These are phyloP conservation scores for Letharia columbiana DNA, from an alignment of 495 filamentous ascomycete genomes.

Conservation along the genomic window DNA sequence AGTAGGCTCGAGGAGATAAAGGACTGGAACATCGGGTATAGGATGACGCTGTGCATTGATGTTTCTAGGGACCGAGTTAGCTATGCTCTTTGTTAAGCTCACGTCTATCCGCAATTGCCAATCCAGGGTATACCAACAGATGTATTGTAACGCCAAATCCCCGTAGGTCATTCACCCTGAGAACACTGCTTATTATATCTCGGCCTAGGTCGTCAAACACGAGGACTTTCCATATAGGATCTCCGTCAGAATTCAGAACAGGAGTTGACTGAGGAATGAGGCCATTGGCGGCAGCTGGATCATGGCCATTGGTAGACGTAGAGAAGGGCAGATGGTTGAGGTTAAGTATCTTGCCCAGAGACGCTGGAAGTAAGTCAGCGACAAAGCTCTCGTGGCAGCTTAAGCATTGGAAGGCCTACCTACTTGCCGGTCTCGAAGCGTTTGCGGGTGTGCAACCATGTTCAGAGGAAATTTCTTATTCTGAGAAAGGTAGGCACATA, in stretches of 20 bases:
- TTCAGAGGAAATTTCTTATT: slow-evolving; percentile 22
- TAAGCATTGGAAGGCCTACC: slow-evolving; percentile 48
- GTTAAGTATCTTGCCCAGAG: slow-evolving; percentile 92
- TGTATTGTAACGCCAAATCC: slow-evolving; percentile 96
- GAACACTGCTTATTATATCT: slow-evolving; percentile 83
- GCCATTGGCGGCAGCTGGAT: slow-evolving; percentile 44
- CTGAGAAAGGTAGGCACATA: slow-evolving; percentile 11
- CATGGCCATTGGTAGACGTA: slow-evolving; percentile 47
- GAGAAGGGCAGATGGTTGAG: slow-evolving; percentile 66
- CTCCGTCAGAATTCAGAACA: slow-evolving; percentile 79
- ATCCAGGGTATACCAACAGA: slow-evolving; percentile 47
- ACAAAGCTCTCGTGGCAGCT: slow-evolving; percentile 13
- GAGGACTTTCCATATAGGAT: slow-evolving; percentile 67
- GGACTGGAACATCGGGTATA: slow-evolving; percentile 92
- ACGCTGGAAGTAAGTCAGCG: slow-evolving; percentile 51
- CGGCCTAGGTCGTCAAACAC: slow-evolving; percentile 63
- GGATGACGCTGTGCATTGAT: slow-evolving; percentile 75
- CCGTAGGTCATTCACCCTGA: slow-evolving; percentile 85
- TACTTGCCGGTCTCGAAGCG: slow-evolving; percentile 92
- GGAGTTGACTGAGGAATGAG: slow-evolving; percentile 62
- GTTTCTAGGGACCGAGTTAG: slow-evolving; percentile 44
- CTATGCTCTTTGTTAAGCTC: not conserved
- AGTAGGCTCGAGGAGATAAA: slow-evolving; percentile 92
- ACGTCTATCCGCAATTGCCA: not conserved
- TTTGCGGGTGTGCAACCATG: slow-evolving; percentile 67